phyloP scores from a whole-genome alignment of 192 early-diverging fungal species.

The Podila verticillata region DNA sequence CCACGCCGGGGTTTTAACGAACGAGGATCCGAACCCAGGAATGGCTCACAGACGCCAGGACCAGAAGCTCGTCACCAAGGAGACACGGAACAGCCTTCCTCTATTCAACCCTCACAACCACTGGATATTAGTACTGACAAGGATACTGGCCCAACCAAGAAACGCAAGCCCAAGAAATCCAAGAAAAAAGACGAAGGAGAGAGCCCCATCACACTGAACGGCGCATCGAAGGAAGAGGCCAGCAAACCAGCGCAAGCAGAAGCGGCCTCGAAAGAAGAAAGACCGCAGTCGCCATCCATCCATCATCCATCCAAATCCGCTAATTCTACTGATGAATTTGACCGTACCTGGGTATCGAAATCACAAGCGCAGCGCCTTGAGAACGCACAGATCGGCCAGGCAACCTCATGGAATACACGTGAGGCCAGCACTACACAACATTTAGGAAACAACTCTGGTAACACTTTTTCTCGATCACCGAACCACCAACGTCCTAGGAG shows the following conservation, averaged over 20 bases:
- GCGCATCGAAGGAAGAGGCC: background rate
- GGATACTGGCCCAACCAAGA: constrained; percentile 2
- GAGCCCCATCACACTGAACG: background rate
- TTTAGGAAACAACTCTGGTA: background rate
- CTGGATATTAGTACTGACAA: background rate
- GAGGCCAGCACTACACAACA: background rate
- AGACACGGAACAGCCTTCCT: too few species aligned
- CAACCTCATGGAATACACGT: too few species aligned
- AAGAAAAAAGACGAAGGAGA: constrained; percentile 38
- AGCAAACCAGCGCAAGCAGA: background rate
- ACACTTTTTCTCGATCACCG: background rate
- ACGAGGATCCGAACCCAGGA: constrained; percentile 12
- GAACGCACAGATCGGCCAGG: background rate
- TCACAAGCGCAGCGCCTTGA: constrained; percentile 4
- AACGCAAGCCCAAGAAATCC: constrained; percentile 21
- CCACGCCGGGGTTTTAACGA: constrained; percentile 40
- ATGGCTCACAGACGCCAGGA: background rate
- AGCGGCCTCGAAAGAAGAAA: background rate
- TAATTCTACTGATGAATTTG: background rate
- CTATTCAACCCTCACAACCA: background rate
- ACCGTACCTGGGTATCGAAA: background rate
- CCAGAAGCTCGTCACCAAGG: background rate
- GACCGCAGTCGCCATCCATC: too few species aligned
- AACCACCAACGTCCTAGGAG: background rate
- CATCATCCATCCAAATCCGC: background rate